These are phyloP conservation scores for Lactarius akahatsu DNA, from an alignment of 768 basidiomycete species.

Conservation along the genomic window DNA sequence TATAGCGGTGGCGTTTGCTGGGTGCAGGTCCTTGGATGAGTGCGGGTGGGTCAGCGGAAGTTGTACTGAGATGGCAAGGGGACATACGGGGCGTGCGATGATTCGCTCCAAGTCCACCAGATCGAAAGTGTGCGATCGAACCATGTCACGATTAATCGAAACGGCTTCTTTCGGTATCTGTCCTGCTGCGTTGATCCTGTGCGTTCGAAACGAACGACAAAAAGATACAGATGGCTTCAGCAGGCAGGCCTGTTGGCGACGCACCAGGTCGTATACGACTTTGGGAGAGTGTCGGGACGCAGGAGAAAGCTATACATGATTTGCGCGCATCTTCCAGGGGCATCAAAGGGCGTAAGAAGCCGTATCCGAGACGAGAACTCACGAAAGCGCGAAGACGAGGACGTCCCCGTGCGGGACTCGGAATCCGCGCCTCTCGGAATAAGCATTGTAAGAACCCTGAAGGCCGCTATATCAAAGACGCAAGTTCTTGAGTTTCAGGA, in stretches of 20 bases:
- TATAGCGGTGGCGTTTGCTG: constrained; percentile 8
- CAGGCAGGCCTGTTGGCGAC: constrained; percentile 27
- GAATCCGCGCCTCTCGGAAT: constrained; percentile 63
- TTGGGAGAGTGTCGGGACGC: constrained; percentile 79
- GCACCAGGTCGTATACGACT: constrained; percentile 75
- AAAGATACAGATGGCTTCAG: constrained; percentile 18
- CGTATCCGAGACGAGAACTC: constrained; percentile 28
- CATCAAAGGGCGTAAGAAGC: neutral
- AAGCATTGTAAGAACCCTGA: constrained; percentile 85
- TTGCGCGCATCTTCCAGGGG: constrained; percentile 65
- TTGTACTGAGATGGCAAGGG: neutral
- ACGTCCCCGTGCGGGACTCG: constrained; percentile 80
- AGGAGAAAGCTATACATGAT: constrained; percentile 80
- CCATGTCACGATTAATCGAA: constrained; percentile 20
- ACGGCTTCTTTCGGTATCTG: constrained; percentile 15
- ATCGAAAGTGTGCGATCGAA: constrained; percentile 12
- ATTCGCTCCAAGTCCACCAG: constrained; percentile 13
- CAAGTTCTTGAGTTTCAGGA: neutral
- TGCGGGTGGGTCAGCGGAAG: neutral
- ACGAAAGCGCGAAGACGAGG: constrained; percentile 77
- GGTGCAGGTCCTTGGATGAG: constrained; percentile 11
- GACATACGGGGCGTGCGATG: constrained; percentile 18
- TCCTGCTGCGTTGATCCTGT: constrained; percentile 28
- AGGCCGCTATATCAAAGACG: constrained; percentile 58
- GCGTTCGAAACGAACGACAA: neutral